Evolutionary conservation across 179 eudicot species (phyloP).

Genomic region (Sideroxylon spinosum): DNA sequence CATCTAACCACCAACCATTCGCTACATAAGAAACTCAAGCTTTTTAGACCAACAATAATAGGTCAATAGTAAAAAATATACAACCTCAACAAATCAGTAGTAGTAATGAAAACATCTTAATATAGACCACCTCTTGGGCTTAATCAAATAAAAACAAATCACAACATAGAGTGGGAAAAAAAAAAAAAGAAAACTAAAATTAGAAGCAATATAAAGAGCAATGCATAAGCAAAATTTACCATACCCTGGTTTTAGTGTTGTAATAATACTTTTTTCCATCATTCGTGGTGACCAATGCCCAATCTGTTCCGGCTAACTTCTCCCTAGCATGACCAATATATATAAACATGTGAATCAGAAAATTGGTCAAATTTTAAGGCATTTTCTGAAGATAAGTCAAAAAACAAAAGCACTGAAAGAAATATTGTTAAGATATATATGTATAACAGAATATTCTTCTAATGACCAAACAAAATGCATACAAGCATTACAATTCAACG

Average conservation of each 20-base stretch:
- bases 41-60: neutral
- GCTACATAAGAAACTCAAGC: neutral
- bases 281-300: conserved; percentile 80
- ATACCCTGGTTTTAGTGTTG: conserved; percentile 80
- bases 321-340: conserved; percentile 49
- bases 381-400: neutral
- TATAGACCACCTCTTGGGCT: neutral
- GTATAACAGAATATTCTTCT: neutral
- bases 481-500: neutral
- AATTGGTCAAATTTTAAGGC: neutral
- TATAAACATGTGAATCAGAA: neutral
- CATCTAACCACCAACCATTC: neutral
- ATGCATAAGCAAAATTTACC: neutral
- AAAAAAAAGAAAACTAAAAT: neutral
- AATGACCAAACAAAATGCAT: neutral
- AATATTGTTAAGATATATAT: neutral
- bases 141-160: conserved; percentile 4
- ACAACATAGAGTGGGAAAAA: neutral
- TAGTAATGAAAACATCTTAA: neutral
- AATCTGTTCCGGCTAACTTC: conserved; percentile 81
- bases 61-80: neutral
- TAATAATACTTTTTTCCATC: conserved; percentile 92
- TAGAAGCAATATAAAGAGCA: neutral
- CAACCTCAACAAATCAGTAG: neutral
- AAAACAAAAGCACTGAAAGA: neutral